These are phyloP conservation scores for Paecilomyces fulvus DNA, from an alignment of 2,329 filamentous ascomycete genomes.

Conservation along the genomic window DNA sequence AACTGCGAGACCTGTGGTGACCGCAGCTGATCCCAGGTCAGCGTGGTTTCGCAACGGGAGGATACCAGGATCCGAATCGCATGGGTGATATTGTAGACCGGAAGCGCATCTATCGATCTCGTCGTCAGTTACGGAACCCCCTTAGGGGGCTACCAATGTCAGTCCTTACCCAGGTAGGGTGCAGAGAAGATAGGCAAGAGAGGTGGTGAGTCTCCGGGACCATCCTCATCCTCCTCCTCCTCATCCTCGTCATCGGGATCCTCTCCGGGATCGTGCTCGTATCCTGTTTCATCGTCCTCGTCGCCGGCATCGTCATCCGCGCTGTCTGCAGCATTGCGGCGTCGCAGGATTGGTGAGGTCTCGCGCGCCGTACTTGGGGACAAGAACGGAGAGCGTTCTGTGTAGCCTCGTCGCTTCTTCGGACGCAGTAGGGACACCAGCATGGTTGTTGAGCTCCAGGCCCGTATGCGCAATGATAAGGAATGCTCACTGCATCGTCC, in stretches of 20 bases:
- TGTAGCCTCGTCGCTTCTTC: constrained; percentile 17
- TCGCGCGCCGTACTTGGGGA: constrained; percentile 18
- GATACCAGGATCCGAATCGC: constrained; percentile 78
- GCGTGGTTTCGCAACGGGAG: constrained; percentile 77
- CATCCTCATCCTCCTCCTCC: constrained; percentile 37
- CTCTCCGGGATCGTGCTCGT: constrained; percentile 19
- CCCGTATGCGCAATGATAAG: not conserved
- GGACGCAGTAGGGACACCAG: constrained; percentile 23
- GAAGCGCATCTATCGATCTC: constrained; percentile 59
- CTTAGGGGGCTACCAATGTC: not conserved
- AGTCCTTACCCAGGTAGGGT: constrained; percentile 58
- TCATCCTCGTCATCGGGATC: constrained; percentile 27
- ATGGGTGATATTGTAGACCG: constrained; percentile 85
- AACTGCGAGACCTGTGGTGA: constrained; percentile 97
- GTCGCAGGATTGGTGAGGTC: constrained; percentile 10
- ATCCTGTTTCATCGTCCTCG: constrained; percentile 31
- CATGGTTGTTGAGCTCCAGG: constrained; percentile 12
- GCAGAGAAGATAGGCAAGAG: constrained; percentile 73
- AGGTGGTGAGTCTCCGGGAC: constrained; percentile 40
- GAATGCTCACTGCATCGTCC: not conserved
- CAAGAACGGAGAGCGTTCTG: constrained; percentile 20
- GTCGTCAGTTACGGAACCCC: not conserved
- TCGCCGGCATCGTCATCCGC: constrained; percentile 19
- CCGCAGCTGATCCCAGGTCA: constrained; percentile 89
- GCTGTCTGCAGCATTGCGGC: constrained; percentile 4